These are phyloP conservation scores for Boletellus ananas DNA, from an alignment of 768 basidiomycete genomes.

Conservation along the genomic window DNA sequence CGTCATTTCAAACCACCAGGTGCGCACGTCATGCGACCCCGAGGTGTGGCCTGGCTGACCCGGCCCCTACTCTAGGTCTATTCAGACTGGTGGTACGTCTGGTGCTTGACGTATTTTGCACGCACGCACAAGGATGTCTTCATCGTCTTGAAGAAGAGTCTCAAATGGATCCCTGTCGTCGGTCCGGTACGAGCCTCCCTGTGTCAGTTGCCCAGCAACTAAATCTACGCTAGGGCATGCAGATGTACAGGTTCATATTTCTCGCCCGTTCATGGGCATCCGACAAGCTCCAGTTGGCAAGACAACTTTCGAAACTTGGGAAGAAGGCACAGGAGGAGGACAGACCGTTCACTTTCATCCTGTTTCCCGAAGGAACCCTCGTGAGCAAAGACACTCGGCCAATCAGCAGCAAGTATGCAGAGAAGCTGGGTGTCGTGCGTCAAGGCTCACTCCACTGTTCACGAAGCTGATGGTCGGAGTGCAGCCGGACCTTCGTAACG, in stretches of 20 bases:
- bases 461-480: slow-evolving; percentile 6
- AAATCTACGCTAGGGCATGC: slow-evolving; percentile 65
- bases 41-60: slow-evolving; percentile 4
- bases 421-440: slow-evolving; percentile 85
- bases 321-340: slow-evolving; percentile 62
- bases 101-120: slow-evolving; percentile 75
- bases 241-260: slow-evolving; percentile 92
- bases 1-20: slow-evolving; percentile 92
- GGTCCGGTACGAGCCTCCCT: slow-evolving; percentile 65
- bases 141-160: slow-evolving; percentile 89
- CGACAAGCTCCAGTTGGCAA: slow-evolving; percentile 65
- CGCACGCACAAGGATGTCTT: slow-evolving; percentile 68
- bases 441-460: slow-evolving; percentile 1
- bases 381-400: slow-evolving; percentile 85
- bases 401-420: slow-evolving; percentile 80
- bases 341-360: slow-evolving; percentile 72
- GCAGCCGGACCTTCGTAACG: slow-evolving; percentile 74
- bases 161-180: slow-evolving; percentile 81
- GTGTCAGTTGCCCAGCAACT: slow-evolving; percentile 1
- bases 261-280: slow-evolving; percentile 88
- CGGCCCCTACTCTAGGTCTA: slow-evolving; percentile 49
- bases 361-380: slow-evolving; percentile 96
- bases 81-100: slow-evolving; percentile 86
- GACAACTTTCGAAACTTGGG: slow-evolving; percentile 65
- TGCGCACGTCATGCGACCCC: slow-evolving; percentile 28